These are phyloP conservation scores for Phytopythium montanum DNA, from an alignment of 352 stramenopile genomes.

Conservation along the genomic window DNA sequence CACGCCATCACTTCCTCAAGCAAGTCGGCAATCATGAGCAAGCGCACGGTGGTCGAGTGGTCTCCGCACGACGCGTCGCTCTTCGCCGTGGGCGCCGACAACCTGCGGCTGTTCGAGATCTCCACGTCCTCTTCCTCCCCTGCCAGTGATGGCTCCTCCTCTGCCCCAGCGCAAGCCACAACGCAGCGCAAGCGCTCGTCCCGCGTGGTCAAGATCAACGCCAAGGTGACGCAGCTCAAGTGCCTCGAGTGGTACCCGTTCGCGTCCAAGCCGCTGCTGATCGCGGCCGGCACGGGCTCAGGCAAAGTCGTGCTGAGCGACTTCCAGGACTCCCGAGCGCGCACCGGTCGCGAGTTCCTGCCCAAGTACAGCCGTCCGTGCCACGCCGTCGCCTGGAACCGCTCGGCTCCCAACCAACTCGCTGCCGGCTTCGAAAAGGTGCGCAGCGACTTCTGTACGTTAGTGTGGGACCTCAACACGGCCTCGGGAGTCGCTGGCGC, in stretches of 20 bases:
- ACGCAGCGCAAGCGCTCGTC: conserved; percentile 85
- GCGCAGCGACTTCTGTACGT: conserved; percentile 78
- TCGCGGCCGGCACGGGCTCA: conserved; percentile 65
- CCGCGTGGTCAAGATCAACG: conserved; percentile 76
- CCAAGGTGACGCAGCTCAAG: conserved; percentile 74
- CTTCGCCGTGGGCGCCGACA: conserved; percentile 80
- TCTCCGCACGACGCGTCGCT: conserved; percentile 78
- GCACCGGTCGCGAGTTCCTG: conserved; percentile 65
- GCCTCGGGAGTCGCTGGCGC: conserved; percentile 10
- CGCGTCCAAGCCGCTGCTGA: conserved; percentile 64
- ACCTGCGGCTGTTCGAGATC: conserved; percentile 80
- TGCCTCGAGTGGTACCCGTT: conserved; percentile 85
- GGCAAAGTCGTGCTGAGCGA: conserved; percentile 85
- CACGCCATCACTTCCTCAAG: too few relatives aligned
- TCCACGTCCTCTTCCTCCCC: conserved; percentile 17
- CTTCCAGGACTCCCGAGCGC: conserved; percentile 62
- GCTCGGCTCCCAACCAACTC: conserved; percentile 66
- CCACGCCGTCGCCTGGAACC: conserved; percentile 84
- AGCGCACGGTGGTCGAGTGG: conserved; percentile 82
- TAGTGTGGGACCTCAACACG: conserved; percentile 82
- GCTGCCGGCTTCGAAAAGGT: conserved; percentile 86
- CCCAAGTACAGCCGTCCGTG: conserved; percentile 83
- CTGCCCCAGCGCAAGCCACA: conserved; percentile 16
- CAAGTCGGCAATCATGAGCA: conserved; percentile 41
- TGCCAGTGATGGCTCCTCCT: background rate